Conservation (phyloP, 2,329 filamentous ascomycete genomes). For the Trichoderma sp. region DNA sequence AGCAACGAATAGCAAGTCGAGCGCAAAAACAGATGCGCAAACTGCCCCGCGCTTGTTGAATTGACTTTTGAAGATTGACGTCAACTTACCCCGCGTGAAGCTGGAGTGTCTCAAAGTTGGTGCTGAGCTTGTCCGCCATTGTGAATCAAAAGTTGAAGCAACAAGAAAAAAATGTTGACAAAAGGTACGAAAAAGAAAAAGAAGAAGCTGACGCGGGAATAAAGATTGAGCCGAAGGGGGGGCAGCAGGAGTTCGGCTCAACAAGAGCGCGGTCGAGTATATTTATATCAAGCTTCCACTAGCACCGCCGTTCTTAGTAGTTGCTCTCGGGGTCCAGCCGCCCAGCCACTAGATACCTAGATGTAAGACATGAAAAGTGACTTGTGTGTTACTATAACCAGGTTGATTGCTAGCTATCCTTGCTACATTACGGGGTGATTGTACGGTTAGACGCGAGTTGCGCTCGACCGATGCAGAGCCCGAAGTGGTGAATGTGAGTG, state of each 20-base stretch:
- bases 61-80: background rate
- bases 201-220: constrained; percentile 16
- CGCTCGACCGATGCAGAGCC: background rate
- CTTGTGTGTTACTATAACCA: background rate
- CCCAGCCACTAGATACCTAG: background rate
- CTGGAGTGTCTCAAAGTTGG: constrained; percentile 80
- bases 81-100: constrained; percentile 72
- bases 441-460: background rate
- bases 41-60: background rate
- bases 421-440: background rate
- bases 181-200: constrained; percentile 13
- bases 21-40: background rate
- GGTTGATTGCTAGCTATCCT: background rate
- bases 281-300: constrained; percentile 11
- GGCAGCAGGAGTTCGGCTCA: background rate
- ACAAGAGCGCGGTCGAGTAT: background rate
- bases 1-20: background rate
- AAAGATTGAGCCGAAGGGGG: background rate
- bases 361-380: background rate
- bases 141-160: constrained; percentile 16
- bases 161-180: constrained; percentile 21
- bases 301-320: background rate
- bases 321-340: background rate
- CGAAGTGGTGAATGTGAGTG: background rate
- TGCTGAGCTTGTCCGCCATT: constrained; percentile 45